phyloP scores from a whole-genome alignment of 768 basidiomycete genomes.

The Fibroporia radiculosa region DNA sequence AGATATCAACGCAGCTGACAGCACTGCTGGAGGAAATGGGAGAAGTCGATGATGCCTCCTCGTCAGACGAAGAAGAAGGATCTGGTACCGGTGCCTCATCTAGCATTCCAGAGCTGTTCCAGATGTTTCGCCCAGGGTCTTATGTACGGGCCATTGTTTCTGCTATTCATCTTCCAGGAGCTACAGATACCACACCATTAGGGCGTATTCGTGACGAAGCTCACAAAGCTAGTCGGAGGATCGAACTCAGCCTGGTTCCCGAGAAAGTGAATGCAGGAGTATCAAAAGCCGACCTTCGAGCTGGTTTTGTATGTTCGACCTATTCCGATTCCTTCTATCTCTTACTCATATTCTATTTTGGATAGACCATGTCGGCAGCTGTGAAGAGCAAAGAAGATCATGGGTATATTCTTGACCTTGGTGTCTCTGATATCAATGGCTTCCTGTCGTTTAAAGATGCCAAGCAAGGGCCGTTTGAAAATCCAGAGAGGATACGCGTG shows the following conservation, averaged over 20 bases:
- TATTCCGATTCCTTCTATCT: slow-evolving; percentile 2
- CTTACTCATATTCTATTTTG: slow-evolving; percentile 1
- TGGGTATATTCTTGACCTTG: slow-evolving; percentile 86
- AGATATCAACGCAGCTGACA: slow-evolving; percentile 78
- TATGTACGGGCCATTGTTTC: slow-evolving; percentile 77
- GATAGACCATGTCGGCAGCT: slow-evolving; percentile 65
- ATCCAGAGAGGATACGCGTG: slow-evolving; percentile 35
- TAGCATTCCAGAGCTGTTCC: slow-evolving; percentile 57
- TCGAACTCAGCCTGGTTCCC: slow-evolving; percentile 82
- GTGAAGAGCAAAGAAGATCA: slow-evolving; percentile 89
- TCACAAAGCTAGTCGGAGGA: slow-evolving; percentile 59
- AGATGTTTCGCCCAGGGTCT: slow-evolving; percentile 79
- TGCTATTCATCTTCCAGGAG: slow-evolving; percentile 58
- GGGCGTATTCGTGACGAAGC: slow-evolving; percentile 62
- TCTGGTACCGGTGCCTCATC: slow-evolving; percentile 21
- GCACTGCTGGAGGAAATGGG: slow-evolving; percentile 56
- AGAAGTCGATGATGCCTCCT: slow-evolving; percentile 35
- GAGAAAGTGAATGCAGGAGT: slow-evolving; percentile 80
- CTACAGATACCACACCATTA: slow-evolving; percentile 47
- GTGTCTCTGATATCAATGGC: slow-evolving; percentile 68
- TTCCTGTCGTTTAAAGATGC: slow-evolving; percentile 80
- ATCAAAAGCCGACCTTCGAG: slow-evolving; percentile 64
- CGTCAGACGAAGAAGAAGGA: slow-evolving; percentile 43
- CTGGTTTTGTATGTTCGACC: slow-evolving; percentile 63
- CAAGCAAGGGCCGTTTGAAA: slow-evolving; percentile 28